Evolutionary conservation across 2,329 filamentous ascomycete species (phyloP).

Genomic region (Coleophoma eucalyptorum): DNA sequence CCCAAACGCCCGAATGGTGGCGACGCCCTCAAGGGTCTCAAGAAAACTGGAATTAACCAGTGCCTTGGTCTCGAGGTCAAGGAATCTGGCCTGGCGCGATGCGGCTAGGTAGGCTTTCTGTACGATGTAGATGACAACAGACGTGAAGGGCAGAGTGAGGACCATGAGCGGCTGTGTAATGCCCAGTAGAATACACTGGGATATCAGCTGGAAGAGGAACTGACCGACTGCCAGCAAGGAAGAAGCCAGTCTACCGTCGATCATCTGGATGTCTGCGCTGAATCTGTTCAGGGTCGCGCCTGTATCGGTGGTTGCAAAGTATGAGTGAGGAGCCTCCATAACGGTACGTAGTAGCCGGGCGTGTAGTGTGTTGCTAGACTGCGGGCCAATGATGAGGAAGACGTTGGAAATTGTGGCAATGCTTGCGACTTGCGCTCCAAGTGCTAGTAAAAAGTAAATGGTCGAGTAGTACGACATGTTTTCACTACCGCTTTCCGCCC

Average conservation of each 20-base stretch:
- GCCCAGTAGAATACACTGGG: too few species aligned
- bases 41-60: conserved; percentile 39
- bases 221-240: neutral
- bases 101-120: neutral
- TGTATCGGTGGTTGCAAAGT: conserved; percentile 3
- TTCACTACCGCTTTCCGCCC: too few species aligned
- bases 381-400: too few species aligned
- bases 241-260: neutral
- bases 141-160: conserved; percentile 28
- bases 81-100: neutral
- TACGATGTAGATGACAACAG: conserved; percentile 8
- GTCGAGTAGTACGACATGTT: too few species aligned
- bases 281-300: conserved; percentile 14
- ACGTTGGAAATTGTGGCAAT: too few species aligned
- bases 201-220: too few species aligned
- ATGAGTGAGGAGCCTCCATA: conserved; percentile 30
- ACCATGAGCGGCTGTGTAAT: too few species aligned
- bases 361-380: too few species aligned
- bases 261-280: conserved; percentile 2
- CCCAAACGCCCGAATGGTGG: conserved; percentile 52
- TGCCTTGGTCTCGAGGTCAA: neutral
- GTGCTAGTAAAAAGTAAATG: too few species aligned
- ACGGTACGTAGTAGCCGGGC: conserved; percentile 18
- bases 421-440: too few species aligned
- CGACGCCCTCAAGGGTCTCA: conserved; percentile 39